Percentiles rank a stretch among this genome's conserved stretches.
These are phyloP conservation scores for Xylaria sp. DNA, from an alignment of 2,329 filamentous ascomycete genomes.

Conservation along the genomic window DNA sequence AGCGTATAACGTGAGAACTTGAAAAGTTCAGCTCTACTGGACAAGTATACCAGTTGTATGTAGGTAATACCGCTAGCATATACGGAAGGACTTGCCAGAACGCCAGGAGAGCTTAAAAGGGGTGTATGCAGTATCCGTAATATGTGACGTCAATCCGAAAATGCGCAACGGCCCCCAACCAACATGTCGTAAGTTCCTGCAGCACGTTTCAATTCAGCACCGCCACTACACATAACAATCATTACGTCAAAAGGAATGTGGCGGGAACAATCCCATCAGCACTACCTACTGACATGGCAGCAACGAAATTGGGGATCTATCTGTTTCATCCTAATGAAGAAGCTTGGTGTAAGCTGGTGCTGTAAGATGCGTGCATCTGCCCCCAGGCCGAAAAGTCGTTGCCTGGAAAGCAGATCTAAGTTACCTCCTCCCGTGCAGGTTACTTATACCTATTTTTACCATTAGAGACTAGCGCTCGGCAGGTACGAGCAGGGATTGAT, in stretches of 20 bases:
- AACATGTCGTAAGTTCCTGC: too few relatives aligned
- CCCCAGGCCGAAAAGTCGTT: not conserved
- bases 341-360: not conserved
- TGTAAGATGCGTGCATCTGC: not conserved
- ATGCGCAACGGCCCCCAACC: too few relatives aligned
- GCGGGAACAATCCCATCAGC: too few relatives aligned
- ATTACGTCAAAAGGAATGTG: too few relatives aligned
- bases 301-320: not conserved
- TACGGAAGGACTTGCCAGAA: too few relatives aligned
- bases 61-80: too few relatives aligned
- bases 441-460: not conserved
- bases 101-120: not conserved
- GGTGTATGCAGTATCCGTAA: not conserved
- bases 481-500: slow-evolving; percentile 4
- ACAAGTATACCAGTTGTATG: too few relatives aligned
- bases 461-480: slow-evolving; percentile 1
- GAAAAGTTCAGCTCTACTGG: too few relatives aligned
- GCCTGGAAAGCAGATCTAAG: not conserved
- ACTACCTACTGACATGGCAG: too few relatives aligned
- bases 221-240: not conserved
- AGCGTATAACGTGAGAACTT: not conserved
- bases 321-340: not conserved
- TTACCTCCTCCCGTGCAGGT: not conserved
- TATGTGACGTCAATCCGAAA: not conserved
- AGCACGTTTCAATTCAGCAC: not conserved